Evolutionary conservation across 352 stramenopile genomes (phyloP).

Genomic region (Paralagenidium karlingii): DNA sequence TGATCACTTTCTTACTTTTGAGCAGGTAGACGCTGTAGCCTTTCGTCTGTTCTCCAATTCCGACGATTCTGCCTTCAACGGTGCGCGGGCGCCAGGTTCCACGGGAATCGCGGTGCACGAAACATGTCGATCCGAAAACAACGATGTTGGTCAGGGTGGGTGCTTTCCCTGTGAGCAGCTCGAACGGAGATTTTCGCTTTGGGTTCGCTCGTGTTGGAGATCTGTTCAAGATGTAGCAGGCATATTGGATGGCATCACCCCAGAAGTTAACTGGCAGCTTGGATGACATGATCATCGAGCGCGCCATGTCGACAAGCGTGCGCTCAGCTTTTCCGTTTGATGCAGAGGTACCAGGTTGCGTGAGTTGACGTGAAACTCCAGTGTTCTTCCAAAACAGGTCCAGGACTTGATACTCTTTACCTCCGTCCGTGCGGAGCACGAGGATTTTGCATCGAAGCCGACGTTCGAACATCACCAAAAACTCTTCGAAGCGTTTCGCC

Average conservation of each 20-base stretch:
- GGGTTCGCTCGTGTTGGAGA: not conserved
- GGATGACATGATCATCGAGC: not conserved
- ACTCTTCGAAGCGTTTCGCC: not conserved
- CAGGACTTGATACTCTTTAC: not conserved
- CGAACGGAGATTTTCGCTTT: not conserved
- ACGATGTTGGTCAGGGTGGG: not conserved
- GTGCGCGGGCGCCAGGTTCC: not conserved
- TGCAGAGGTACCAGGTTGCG: not conserved
- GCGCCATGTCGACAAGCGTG: not conserved
- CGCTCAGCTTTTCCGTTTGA: not conserved
- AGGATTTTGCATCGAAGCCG: not conserved
- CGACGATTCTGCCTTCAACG: not conserved
- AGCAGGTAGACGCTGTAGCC: constrained; percentile 1
- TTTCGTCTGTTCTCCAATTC: not conserved
- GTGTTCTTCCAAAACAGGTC: not conserved
- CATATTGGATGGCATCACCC: not conserved
- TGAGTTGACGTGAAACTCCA: not conserved
- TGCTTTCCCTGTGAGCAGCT: not conserved
- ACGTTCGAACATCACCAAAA: not conserved
- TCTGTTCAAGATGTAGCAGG: not conserved
- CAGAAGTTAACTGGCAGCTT: not conserved
- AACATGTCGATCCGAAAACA: not conserved
- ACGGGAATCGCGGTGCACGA: not conserved
- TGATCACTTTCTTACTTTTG: not conserved
- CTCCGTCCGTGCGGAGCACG: not conserved